Percentiles rank a stretch among this genome's conserved stretches.
Evolutionary conservation across 192 early-diverging fungal species (phyloP).

Genomic region (Mycoemilia scoparia): DNA sequence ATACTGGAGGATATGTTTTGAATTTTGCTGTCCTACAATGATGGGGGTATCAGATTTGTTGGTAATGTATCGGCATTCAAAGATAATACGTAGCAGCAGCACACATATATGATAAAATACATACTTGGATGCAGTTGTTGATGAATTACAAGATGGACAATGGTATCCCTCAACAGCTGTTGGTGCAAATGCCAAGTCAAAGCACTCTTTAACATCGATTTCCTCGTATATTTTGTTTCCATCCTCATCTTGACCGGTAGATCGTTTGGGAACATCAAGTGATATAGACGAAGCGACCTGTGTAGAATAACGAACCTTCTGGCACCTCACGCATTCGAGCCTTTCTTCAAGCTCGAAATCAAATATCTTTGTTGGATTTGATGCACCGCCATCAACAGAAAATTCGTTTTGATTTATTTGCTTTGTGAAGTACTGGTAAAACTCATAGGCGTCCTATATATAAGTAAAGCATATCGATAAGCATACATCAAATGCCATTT

Average conservation of each 20-base stretch:
- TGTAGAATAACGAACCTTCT: conserved; percentile 55
- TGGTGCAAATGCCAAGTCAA: conserved; percentile 34
- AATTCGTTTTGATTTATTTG: conserved; percentile 65
- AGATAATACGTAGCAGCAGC: neutral
- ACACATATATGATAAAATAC: too few relatives aligned
- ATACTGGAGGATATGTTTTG: conserved; percentile 52
- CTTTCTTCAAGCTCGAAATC: conserved; percentile 66
- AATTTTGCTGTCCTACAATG: conserved; percentile 47
- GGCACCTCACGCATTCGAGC: conserved; percentile 72
- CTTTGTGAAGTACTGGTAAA: conserved; percentile 60
- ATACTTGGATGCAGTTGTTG: conserved; percentile 42
- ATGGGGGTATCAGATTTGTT: too few relatives aligned
- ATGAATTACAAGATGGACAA: conserved; percentile 40
- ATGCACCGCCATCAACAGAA: conserved; percentile 17
- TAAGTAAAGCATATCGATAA: too few relatives aligned
- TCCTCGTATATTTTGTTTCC: neutral
- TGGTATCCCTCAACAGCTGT: conserved; percentile 39
- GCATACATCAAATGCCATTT: too few relatives aligned
- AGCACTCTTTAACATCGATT: conserved; percentile 32
- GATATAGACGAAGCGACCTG: conserved; percentile 33
- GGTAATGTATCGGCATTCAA: too few relatives aligned
- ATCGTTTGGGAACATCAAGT: conserved; percentile 52
- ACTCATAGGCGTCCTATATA: conserved; percentile 95
- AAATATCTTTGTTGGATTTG: conserved; percentile 62
- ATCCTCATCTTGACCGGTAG: conserved; percentile 3